Conservation (phyloP, 352 stramenopile genomes). For the Phytophthora uliginosa region DNA sequence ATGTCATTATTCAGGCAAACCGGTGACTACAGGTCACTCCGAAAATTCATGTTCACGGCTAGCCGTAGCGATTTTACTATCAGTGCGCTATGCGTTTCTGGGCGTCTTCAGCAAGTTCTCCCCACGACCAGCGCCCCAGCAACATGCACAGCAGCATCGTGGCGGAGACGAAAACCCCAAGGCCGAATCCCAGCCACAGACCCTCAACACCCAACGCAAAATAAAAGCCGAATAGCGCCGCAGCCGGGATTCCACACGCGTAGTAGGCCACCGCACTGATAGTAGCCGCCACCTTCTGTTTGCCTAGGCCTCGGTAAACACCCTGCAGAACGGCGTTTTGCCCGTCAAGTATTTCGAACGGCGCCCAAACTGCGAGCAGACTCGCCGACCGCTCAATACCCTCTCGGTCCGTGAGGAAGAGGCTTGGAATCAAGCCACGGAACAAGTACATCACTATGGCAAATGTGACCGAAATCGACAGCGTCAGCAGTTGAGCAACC, state of each 20-base stretch:
- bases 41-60: too few relatives aligned
- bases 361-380: constrained; percentile 66
- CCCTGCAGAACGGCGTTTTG: constrained; percentile 79
- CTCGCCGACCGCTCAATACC: constrained; percentile 52
- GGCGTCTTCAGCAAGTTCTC: constrained; percentile 44
- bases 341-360: constrained; percentile 76
- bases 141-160: constrained; percentile 21
- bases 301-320: constrained; percentile 74
- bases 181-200: constrained; percentile 83
- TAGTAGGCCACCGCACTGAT: constrained; percentile 86
- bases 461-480: constrained; percentile 46
- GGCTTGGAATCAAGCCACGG: constrained; percentile 48
- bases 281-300: constrained; percentile 72
- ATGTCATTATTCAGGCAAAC: too few relatives aligned
- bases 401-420: constrained; percentile 52
- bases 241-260: constrained; percentile 74
- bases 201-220: constrained; percentile 62
- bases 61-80: not conserved
- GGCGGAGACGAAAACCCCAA: constrained; percentile 43
- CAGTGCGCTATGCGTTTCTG: constrained; percentile 38
- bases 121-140: constrained; percentile 35
- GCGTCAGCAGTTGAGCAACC: constrained; percentile 45
- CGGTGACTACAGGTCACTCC: too few relatives aligned
- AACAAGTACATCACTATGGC: constrained; percentile 48
- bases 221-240: constrained; percentile 61